Percentiles rank a stretch among this genome's conserved stretches.
Conservation (phyloP, 768 basidiomycete genomes). For the Boletales sp. region DNA sequence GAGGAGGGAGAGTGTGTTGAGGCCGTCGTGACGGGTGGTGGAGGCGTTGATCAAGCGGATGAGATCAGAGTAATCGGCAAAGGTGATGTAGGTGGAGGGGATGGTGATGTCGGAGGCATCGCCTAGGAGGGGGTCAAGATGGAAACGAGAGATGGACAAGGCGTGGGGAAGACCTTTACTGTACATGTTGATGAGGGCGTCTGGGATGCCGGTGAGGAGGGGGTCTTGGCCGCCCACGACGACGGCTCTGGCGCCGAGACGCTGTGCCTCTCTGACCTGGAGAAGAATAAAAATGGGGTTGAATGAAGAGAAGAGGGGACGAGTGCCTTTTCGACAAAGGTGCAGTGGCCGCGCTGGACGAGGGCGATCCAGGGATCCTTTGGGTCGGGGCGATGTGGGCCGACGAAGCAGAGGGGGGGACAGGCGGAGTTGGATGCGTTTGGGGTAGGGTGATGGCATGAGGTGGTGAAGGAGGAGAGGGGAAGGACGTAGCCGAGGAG, state of each 20-base stretch:
- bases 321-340: constrained; percentile 81
- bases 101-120: constrained; percentile 84
- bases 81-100: constrained; percentile 85
- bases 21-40: constrained; percentile 75
- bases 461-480: constrained; percentile 56
- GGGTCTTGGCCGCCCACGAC: constrained; percentile 88
- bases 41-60: constrained; percentile 65
- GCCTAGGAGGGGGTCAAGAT: constrained; percentile 39
- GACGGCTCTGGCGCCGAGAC: constrained; percentile 78
- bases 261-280: constrained; percentile 55
- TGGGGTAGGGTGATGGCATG: constrained; percentile 36
- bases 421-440: constrained; percentile 53
- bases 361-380: constrained; percentile 86
- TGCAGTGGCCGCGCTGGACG: constrained; percentile 84
- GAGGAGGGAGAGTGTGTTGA: constrained; percentile 70
- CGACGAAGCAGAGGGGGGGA: constrained; percentile 59
- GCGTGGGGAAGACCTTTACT: constrained; percentile 69
- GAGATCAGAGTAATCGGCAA: constrained; percentile 73
- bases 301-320: constrained; percentile 31
- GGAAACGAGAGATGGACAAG: constrained; percentile 7
- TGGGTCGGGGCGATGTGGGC: constrained; percentile 51
- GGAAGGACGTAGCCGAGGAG: constrained; percentile 73
- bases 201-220: constrained; percentile 59
- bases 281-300: neutral
- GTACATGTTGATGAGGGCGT: constrained; percentile 87